Base-by-base conservation (phyloP, 164 flowering plant species). In the Magnolia kwangsiensis region DNA sequence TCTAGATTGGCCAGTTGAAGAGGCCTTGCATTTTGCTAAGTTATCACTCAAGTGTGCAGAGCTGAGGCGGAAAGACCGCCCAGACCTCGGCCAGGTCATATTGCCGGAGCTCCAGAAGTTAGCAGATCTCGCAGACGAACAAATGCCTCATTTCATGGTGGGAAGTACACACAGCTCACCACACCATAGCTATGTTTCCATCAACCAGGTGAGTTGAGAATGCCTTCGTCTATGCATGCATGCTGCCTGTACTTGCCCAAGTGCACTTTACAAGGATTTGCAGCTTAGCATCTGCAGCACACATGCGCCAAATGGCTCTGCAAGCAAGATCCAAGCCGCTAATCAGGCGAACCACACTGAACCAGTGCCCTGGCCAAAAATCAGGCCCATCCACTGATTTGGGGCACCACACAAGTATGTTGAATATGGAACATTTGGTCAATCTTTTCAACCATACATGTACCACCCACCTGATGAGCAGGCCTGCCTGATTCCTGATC, bases 1-100 rank as follows among this genome's bases (percentile, higher is more conserved):
- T 18, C 73, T 78, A 1, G 91, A 90, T 72, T 90, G 92, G 94
- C 94, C 94, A 2, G 70, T 82, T 2, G 90, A 88, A 63, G 89
- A 88, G 77, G 84, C 92, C 11, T n/a, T 88, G 69, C 6, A 8
- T 3, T 86, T 83, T 70, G 94, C 91, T 45, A 87, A 88, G 77
- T 50, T 90, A 65, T 80, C 92, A 11, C 86, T 90, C 49, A 71
- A 73, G 74, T 90, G 94, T 74, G 81, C 91, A 49, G 92, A 90
- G 78, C 76, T 90, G 72, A 86, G 92, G 72, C 58, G 90, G 27
- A 90, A 85, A 78, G 94, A 90, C 75, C 78, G 94, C 5, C 94
- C 94, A 1, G 92, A 90, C 79, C 91, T 90, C 51, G 87, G 84
- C 3, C 75, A 50, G 11, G 90, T 77, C 19, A 64, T 89, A 50